phyloP scores from a whole-genome alignment of 352 stramenopile species.

The Phytopythium vexans region DNA sequence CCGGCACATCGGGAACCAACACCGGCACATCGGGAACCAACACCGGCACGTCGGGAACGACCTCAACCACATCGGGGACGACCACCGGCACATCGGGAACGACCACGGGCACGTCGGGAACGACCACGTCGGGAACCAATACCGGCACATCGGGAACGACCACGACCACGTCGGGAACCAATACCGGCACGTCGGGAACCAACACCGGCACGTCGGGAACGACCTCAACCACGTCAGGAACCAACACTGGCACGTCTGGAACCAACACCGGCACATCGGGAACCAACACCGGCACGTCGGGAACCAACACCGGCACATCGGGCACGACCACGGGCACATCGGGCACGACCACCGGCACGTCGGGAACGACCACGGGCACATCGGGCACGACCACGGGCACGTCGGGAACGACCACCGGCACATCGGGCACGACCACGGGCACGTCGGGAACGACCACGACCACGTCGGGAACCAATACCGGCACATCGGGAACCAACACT shows the following conservation, averaged over 20 bases:
- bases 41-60: not conserved
- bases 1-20: not conserved
- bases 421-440: not conserved
- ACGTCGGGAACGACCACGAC: no score
- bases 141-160: slow-evolving; percentile 9
- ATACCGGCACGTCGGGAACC: no score
- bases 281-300: slow-evolving; percentile 9
- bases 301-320: slow-evolving; percentile 6
- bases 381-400: slow-evolving; percentile 1
- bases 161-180: slow-evolving; percentile 8
- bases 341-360: no score
- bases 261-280: slow-evolving; percentile 6
- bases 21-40: slow-evolving; percentile 9
- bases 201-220: slow-evolving; percentile 3
- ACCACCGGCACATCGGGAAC: slow-evolving; percentile 9
- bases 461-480: slow-evolving; percentile 4
- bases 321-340: no score
- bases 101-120: slow-evolving; percentile 8
- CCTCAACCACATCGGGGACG: not conserved
- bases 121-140: slow-evolving; percentile 8
- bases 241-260: not conserved
- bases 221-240: not conserved
- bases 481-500: not conserved
- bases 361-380: slow-evolving; percentile 1
- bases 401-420: not conserved